A percentile compares a stretch with the other conserved stretches of the same genome.
These are phyloP conservation scores for Meira miltonrushii DNA, from an alignment of 1,284 basidiomycete genomes.

Conservation along the genomic window DNA sequence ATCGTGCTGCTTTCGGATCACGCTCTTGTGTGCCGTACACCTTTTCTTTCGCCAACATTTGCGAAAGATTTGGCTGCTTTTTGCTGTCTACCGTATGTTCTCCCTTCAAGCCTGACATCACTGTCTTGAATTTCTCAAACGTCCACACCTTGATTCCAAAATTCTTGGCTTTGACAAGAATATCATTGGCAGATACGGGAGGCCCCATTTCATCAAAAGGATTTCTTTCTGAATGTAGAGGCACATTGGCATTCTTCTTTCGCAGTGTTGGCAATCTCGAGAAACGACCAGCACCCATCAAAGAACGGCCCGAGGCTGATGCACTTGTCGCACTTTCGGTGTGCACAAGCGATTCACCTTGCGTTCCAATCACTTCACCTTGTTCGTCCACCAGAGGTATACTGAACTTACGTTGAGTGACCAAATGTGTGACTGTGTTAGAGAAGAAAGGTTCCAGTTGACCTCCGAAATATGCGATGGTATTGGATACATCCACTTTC, in stretches of 20 bases:
- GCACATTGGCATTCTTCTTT: conserved; percentile 16
- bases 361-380: neutral
- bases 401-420: conserved; percentile 32
- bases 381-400: conserved; percentile 1
- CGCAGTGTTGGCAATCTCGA: conserved; percentile 1
- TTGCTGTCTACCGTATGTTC: neutral
- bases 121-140: conserved; percentile 52
- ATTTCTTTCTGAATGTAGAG: conserved; percentile 48
- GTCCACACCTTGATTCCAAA: conserved; percentile 88
- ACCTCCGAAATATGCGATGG: conserved; percentile 41
- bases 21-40: conserved; percentile 82
- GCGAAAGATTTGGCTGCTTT: conserved; percentile 51
- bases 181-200: conserved; percentile 56
- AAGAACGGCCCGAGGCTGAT: conserved; percentile 7
- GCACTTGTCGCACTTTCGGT: neutral
- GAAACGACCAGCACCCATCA: conserved; percentile 1
- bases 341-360: neutral
- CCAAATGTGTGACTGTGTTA: conserved; percentile 44
- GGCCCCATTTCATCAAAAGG: conserved; percentile 41
- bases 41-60: conserved; percentile 78
- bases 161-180: conserved; percentile 69
- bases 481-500: conserved; percentile 18
- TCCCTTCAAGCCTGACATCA: neutral
- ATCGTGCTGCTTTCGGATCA: conserved; percentile 77
- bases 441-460: conserved; percentile 50